These are phyloP conservation scores for Candida yuanshanica DNA, from an alignment of 805 yeast genomes.

Conservation along the genomic window DNA sequence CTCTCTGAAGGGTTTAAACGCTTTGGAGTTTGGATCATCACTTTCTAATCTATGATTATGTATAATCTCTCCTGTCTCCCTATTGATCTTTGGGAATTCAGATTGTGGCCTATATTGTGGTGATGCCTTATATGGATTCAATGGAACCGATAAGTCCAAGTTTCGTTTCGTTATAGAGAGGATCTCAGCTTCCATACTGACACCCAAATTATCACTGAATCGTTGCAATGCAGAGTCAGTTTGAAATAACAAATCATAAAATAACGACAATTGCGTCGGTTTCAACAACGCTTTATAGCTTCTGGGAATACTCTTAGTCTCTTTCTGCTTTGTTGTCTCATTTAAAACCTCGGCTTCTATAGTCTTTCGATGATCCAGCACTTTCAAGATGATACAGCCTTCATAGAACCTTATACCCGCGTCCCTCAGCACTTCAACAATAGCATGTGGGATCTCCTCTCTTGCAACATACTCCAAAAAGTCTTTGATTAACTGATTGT, in stretches of 20 bases:
- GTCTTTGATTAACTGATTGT: constrained; percentile 69
- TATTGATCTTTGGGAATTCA: constrained; percentile 36
- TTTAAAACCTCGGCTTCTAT: constrained; percentile 9
- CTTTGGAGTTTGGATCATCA: constrained; percentile 30
- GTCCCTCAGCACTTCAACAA: constrained; percentile 84
- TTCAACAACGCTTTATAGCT: constrained; percentile 71
- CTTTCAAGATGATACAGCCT: constrained; percentile 81
- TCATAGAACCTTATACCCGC: constrained; percentile 81
- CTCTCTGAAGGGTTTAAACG: constrained; percentile 38
- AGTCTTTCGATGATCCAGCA: constrained; percentile 75
- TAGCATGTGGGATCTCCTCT: constrained; percentile 83
- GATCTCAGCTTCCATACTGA: constrained; percentile 85
- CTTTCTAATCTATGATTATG: constrained; percentile 38
- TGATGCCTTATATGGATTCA: constrained; percentile 55
- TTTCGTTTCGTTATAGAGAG: constrained; percentile 74
- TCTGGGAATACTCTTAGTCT: constrained; percentile 39
- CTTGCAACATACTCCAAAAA: constrained; percentile 74
- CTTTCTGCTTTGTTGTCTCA: constrained; percentile 6
- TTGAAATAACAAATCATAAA: constrained; percentile 79
- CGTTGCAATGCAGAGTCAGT: constrained; percentile 66
- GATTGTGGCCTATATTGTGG: constrained; percentile 41
- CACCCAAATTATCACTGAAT: constrained; percentile 72
- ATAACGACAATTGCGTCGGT: constrained; percentile 76
- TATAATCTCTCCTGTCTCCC: constrained; percentile 25
- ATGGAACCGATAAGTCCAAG: constrained; percentile 65